A percentile compares a stretch with the other conserved stretches of the same genome.
Evolutionary conservation across 305 asterid genomes (phyloP).

Genomic region (Fraxinus angustifolia): DNA sequence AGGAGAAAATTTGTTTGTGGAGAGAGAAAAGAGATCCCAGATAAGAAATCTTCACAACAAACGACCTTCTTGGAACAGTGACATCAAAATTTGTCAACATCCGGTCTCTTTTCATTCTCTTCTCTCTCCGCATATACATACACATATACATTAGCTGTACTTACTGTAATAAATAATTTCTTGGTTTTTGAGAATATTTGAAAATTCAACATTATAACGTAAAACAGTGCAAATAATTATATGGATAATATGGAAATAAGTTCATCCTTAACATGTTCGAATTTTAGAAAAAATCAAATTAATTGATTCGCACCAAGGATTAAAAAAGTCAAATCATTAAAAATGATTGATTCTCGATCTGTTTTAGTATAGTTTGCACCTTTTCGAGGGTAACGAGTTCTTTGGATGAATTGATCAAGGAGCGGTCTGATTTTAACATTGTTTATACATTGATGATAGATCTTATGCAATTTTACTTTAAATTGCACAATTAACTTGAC

Average conservation of each 20-base stretch:
- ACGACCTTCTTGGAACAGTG: constrained; percentile 60
- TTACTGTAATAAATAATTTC: constrained; percentile 19
- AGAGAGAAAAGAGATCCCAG: constrained; percentile 33
- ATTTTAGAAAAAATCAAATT: no score
- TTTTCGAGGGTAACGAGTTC: not conserved
- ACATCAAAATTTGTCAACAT: constrained; percentile 60
- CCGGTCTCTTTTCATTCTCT: constrained; percentile 45
- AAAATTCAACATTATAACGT: not conserved
- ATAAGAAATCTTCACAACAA: constrained; percentile 54
- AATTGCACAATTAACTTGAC: not conserved
- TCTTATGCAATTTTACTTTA: not conserved
- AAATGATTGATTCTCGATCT: not conserved
- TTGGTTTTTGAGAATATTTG: constrained; percentile 19
- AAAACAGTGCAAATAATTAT: not conserved
- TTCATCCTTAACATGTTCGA: not conserved
- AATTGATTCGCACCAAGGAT: not conserved
- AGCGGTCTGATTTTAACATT: not conserved
- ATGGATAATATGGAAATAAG: not conserved
- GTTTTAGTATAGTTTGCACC: not conserved
- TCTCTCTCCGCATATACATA: constrained; percentile 24
- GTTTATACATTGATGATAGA: not conserved
- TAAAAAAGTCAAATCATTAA: not conserved
- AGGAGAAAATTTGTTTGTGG: not conserved
- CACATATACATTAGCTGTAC: not conserved
- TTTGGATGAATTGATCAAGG: not conserved